Percentiles rank a stretch among this genome's conserved stretches.
Evolutionary conservation across 176 grass and related monocot genomes (phyloP).

Genomic region (Elaeis guineensis): DNA sequence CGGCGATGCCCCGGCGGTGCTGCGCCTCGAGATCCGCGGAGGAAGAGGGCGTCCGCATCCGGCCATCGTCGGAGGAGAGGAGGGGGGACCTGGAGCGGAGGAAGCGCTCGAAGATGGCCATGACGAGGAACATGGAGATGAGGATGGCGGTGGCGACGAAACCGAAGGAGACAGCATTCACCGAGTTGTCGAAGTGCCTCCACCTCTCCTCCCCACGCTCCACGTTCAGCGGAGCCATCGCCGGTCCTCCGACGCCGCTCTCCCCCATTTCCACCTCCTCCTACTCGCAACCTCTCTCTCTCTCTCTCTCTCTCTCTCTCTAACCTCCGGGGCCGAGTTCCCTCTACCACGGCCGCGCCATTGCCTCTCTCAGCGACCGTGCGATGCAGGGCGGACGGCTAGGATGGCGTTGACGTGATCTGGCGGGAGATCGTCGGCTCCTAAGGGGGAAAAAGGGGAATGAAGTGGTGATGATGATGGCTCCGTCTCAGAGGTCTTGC

Average conservation of each 20-base stretch:
- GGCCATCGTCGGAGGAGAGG: constrained; percentile 9
- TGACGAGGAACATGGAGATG: constrained; percentile 95
- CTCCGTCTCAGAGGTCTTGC: too few relatives aligned
- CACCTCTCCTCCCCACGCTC: constrained; percentile 48
- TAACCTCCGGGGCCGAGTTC: not conserved
- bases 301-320: not conserved
- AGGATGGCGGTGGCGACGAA: constrained; percentile 98
- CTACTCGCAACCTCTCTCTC: not conserved
- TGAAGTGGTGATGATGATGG: too few relatives aligned
- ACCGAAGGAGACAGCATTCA: constrained; percentile 90
- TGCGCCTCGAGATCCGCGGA: constrained; percentile 39
- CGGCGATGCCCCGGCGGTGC: not conserved
- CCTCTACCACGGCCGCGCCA: too few relatives aligned
- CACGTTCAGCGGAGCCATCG: constrained; percentile 31
- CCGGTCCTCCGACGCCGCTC: constrained; percentile 11
- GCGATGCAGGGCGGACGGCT: too few relatives aligned
- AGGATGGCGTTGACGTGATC: too few relatives aligned
- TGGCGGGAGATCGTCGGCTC: too few relatives aligned
- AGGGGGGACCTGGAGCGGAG: constrained; percentile 20
- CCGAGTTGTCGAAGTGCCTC: constrained; percentile 45
- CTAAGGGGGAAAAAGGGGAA: too few relatives aligned
- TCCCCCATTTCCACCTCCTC: not conserved
- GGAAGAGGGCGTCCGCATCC: not conserved
- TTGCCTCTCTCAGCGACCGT: too few relatives aligned
- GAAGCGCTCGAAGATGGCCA: constrained; percentile 92